Percentiles rank a stretch among this genome's conserved stretches.
phyloP scores from a whole-genome alignment of 495 filamentous ascomycete genomes.

The Xylaria flabelliformis region DNA sequence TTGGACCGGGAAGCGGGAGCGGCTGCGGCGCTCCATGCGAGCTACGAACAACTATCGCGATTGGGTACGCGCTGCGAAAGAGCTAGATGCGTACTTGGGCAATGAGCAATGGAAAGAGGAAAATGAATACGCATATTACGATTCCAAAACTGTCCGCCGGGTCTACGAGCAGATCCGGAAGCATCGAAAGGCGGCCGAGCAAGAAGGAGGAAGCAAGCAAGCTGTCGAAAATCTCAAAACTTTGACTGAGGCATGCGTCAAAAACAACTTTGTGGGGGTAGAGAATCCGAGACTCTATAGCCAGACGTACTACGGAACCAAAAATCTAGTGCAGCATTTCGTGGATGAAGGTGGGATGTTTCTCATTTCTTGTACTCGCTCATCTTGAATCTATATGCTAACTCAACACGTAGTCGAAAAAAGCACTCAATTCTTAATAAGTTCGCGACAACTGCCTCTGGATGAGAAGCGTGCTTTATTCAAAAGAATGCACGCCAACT shows the following conservation, averaged over 20 bases:
- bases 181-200: conserved; percentile 63
- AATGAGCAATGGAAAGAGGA: conserved; percentile 85
- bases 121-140: conserved; percentile 95
- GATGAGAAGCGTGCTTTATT: conserved; percentile 84
- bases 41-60: conserved; percentile 75
- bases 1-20: conserved; percentile 75
- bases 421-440: conserved; percentile 69
- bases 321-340: conserved; percentile 86
- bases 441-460: conserved; percentile 66
- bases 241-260: conserved; percentile 87
- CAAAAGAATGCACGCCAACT: conserved; percentile 88
- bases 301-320: conserved; percentile 96
- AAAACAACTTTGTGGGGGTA: conserved; percentile 95
- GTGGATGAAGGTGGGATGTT: conserved; percentile 71
- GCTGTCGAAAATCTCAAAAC: conserved; percentile 74
- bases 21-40: conserved; percentile 71
- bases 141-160: conserved; percentile 77
- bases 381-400: background rate
- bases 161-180: conserved; percentile 75
- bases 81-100: conserved; percentile 81
- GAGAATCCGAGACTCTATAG: conserved; percentile 94
- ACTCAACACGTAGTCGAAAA: conserved; percentile 55
- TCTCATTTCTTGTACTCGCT: conserved; percentile 25
- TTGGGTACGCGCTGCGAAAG: conserved; percentile 78
- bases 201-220: conserved; percentile 56